Base-by-base conservation (phyloP, 2,329 filamentous ascomycete genomes). In the Stagonosporopsis tanaceti region DNA sequence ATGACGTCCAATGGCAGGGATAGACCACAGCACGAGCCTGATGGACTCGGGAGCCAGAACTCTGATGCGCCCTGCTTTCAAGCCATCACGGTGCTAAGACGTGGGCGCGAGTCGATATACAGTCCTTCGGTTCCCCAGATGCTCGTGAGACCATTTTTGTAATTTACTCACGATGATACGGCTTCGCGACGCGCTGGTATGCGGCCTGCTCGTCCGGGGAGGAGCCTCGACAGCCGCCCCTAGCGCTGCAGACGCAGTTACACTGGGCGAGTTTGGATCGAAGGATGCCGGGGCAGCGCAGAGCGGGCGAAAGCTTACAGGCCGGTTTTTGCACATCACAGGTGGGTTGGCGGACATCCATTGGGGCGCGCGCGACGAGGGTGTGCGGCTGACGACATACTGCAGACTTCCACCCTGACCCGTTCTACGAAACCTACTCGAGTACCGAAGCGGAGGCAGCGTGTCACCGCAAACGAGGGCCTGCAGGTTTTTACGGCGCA, bases 381-480 rank as follows among this genome's bases (percentile, higher is more conserved):
- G 5, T 28, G 35, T 24, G 15, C 41, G 17, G 41, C 56, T 63
- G 47, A 63, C 56, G n/a, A 30, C 20, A 44, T 15, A 34, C 17
- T 53, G 41, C 51, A 97, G 95, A 99, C 79, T 85, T 98, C 67
- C 95, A 99, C 71, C 92, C 93, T 44, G 95, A 99, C 76, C 86
- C 87, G 40, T 91, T 91, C 77, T 99, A 97, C 82, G 89, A 92
- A 76, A 77, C 85, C 7, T 89, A 93, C 75, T 85, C 91, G 11
- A 90, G 90, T 24, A 90, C 90, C 41, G 82, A 85, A 35, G 82
- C 86, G 65, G 83, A 85, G 28, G 78, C 85, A 61, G 89, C 89
- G 60, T 99, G 95, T 77, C 95, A 99, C 73, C 84, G 88, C 53
- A 88, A 89, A 57, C 80, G 86, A 57, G 95, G 95, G 12, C 80